Evolutionary conservation across 768 basidiomycete species (phyloP).

Genomic region (Lactarius quietus): DNA sequence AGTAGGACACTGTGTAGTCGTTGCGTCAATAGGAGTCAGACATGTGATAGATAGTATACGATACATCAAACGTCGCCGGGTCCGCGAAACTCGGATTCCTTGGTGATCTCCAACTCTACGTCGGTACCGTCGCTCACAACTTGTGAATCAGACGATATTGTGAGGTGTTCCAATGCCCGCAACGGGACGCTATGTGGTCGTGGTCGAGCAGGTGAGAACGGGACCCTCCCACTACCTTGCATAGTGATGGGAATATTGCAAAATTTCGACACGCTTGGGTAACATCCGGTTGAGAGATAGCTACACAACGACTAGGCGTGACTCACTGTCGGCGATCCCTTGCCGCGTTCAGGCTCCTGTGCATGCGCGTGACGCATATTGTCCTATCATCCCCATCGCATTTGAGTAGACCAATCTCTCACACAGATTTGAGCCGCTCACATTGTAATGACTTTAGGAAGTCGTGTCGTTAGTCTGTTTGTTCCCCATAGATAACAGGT

Average conservation of each 20-base stretch:
- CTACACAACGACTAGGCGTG: neutral
- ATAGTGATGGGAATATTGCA: neutral
- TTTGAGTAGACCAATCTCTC: neutral
- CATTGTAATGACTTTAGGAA: conserved; percentile 12
- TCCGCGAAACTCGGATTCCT: neutral
- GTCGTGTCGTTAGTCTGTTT: neutral
- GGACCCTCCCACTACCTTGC: neutral
- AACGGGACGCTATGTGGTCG: neutral
- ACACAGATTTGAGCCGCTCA: neutral
- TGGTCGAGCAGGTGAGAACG: neutral
- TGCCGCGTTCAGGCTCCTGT: conserved; percentile 6
- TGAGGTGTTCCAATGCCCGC: too few species aligned
- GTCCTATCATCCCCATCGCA: conserved; percentile 4
- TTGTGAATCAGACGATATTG: neutral
- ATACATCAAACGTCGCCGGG: conserved; percentile 1
- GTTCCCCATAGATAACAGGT: neutral
- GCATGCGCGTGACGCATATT: conserved; percentile 20
- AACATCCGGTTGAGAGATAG: neutral
- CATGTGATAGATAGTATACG: neutral
- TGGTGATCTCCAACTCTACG: too few species aligned
- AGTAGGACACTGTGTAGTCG: conserved; percentile 31
- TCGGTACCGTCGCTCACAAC: neutral
- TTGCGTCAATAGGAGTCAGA: too few species aligned
- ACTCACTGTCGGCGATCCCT: conserved; percentile 2
- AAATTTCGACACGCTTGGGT: neutral